Base-by-base conservation (phyloP, 495 filamentous ascomycete species). In the Talaromyces thailandensis region DNA sequence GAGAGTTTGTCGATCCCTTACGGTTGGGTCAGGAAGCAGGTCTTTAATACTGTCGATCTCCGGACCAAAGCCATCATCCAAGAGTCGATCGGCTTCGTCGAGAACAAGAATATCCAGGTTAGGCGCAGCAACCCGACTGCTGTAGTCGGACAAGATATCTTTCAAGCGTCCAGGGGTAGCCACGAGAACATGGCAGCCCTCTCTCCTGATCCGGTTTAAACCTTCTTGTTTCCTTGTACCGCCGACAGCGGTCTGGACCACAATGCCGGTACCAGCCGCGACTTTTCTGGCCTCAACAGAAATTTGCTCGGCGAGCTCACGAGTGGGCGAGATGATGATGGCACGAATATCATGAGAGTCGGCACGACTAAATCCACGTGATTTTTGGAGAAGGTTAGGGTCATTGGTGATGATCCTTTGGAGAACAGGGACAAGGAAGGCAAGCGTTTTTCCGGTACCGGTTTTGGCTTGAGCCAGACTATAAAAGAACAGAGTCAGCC, bases 271-370 rank as follows among this genome's bases (percentile, higher is more conserved):
- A 59, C 80, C 76, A 7, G 43, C 48, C 4, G 82, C 81, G n/a
- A 97, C 69, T 70, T 86, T 93, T 50, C 64, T 74, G 2, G 94
- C 92, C 70, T 98, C 94, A 0, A 75, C 84, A 11, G 88, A 89
- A 66, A 98, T 98, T 76, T 98, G 94, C 71, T 96, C 91, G 4
- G 94, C 94, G 64, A 98, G 81, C 75, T 98, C 94, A 62, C 94
- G 85, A 21, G 94, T 98, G 8, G 94, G 94, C 0, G 95, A 98
- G 63, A 98, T 85, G 69, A 98, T 86, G 50, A 98, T 86, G 26
- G 90, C 88, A 61, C 92, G 86, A 64, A 97, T 92, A 70, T 97
- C 91, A 32, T 81, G 71, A 1, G 84, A 70, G 4, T 71, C 69
- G 9, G 82, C 71, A 35, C 64, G 53, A 16, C 71, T 53, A 6